Percentiles rank a stretch among this genome's conserved stretches.
Evolutionary conservation across 192 early-diverging fungal genomes (phyloP).

Genomic region (Chytriomyces hyalinus): DNA sequence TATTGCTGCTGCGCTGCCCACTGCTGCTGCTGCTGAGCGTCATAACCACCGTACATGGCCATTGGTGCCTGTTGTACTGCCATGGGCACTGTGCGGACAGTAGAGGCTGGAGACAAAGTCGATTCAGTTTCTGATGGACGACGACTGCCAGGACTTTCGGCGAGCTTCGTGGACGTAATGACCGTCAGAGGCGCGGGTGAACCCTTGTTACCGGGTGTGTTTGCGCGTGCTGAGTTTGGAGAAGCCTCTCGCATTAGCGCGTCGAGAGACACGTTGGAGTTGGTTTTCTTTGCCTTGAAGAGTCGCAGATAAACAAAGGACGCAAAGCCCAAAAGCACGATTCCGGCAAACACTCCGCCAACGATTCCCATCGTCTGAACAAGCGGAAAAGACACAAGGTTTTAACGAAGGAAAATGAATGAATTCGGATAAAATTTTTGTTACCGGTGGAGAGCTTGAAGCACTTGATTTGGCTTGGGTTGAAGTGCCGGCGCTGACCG

Average conservation of each 20-base stretch:
- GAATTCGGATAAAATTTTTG: too few species aligned
- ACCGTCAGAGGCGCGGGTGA: not conserved
- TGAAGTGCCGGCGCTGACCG: too few species aligned
- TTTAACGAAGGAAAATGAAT: not conserved
- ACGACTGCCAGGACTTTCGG: not conserved
- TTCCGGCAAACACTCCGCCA: not conserved
- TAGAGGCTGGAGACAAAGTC: not conserved
- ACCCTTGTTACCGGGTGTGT: not conserved
- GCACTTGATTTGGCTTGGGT: too few species aligned
- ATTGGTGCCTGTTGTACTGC: not conserved
- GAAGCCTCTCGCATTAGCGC: not conserved
- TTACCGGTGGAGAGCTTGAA: too few species aligned
- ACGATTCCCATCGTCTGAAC: slow-evolving; percentile 8
- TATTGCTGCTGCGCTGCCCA: not conserved
- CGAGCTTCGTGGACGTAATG: not conserved
- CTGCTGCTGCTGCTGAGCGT: not conserved
- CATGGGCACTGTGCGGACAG: not conserved
- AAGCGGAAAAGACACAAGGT: not conserved
- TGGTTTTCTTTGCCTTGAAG: slow-evolving; percentile 1
- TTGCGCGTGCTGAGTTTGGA: not conserved
- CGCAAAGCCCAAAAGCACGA: not conserved
- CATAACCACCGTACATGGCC: not conserved
- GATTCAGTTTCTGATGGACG: not conserved
- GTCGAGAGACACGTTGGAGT: slow-evolving; percentile 4
- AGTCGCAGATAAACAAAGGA: slow-evolving; percentile 11